Base-by-base conservation (phyloP, 208 protist genomes). In the Acanthamoeba castellanii region DNA sequence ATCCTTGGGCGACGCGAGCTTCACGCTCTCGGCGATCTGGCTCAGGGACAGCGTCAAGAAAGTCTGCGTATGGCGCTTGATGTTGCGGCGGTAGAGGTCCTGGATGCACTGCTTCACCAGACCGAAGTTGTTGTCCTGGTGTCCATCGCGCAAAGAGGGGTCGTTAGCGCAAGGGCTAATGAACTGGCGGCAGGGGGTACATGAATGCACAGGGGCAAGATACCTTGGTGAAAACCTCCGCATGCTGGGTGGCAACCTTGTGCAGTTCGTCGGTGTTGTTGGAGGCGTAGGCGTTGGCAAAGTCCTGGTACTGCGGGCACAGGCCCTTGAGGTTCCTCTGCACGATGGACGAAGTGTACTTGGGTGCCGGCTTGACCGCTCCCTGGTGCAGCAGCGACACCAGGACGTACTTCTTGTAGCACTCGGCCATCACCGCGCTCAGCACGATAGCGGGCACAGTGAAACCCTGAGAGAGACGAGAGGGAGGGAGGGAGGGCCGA, bases 361-460 rank as follows among this genome's bases (percentile, higher is more conserved):
- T 95, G 66, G 97, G 96, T 57, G 96, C 85, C 30, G 47, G 66
- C 37, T 57, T 68, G 37, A 94, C 22, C 3, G 5, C 3, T 34
- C 97, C 97, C 32, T 95, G 45, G 25, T 92, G 64, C 37, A 97
- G 89, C 9, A 98, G 92, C 64, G 93, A 95, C 27, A 97, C 74
- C 13, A 98, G 76, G 32, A 97, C 50, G 85, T 91, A 97, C 87
- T 98, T 98, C 92, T 98, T 98, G 93, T 97, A 97, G 45, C 84
- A 70, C 95, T 98, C 97, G 22, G 97, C 88, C 72, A 96, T 95
- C 72, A 97, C 96, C 8, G 96, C 96, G 47, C 95, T 96, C n/a
- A 97, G 11, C 27, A 96, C 96, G 30, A 93, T 30, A 3, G 97
- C 95, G 30, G 97, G 97, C 45, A 95, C 95, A 2, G 94, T 87